phyloP scores from a whole-genome alignment of 768 basidiomycete species.

The Tylopilus balloui region DNA sequence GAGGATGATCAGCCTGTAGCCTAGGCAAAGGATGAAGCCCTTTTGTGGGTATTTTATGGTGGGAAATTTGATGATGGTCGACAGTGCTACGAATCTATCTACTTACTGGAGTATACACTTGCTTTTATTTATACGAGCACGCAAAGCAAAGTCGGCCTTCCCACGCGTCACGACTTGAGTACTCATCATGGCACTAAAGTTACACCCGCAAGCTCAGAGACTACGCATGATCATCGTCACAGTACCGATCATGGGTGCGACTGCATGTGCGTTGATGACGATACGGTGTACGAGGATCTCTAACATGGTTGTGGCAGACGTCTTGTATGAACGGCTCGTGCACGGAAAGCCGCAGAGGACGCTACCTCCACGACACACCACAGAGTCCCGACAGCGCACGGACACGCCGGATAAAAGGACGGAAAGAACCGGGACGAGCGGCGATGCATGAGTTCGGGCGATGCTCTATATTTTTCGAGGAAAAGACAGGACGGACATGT shows the following conservation, averaged over 20 bases:
- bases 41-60: no score
- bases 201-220: slow-evolving; percentile 43
- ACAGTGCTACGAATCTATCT: not conserved
- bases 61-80: no score
- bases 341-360: slow-evolving; percentile 47
- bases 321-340: slow-evolving; percentile 62
- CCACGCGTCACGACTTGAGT: not conserved
- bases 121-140: no score
- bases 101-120: no score
- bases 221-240: slow-evolving; percentile 56
- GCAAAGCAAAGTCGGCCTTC: no score
- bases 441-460: slow-evolving; percentile 4
- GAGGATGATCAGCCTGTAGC: slow-evolving; percentile 38
- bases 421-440: slow-evolving; percentile 19
- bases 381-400: slow-evolving; percentile 6
- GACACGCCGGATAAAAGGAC: slow-evolving; percentile 1
- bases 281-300: slow-evolving; percentile 1
- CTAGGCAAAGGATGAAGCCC: not conserved
- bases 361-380: slow-evolving; percentile 23
- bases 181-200: slow-evolving; percentile 28
- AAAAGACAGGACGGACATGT: not conserved
- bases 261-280: slow-evolving; percentile 47
- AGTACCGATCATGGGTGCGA: slow-evolving; percentile 60
- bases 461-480: not conserved
- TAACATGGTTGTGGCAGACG: slow-evolving; percentile 38